Base-by-base conservation (phyloP, 2,329 filamentous ascomycete genomes). In the Ophiostoma montium region DNA sequence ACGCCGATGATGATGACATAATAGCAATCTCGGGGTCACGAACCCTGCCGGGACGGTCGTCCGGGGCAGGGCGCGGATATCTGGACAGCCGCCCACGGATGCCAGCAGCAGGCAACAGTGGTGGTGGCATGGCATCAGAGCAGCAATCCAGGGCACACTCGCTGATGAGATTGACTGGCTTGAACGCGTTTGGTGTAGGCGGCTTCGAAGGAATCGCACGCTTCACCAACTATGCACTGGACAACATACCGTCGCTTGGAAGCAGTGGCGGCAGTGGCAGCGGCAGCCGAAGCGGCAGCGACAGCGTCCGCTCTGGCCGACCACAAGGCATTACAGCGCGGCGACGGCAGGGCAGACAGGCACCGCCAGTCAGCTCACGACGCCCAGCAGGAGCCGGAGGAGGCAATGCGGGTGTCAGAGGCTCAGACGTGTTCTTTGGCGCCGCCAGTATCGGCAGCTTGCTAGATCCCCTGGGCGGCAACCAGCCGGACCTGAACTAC, bases 401-500 rank as follows among this genome's bases (percentile, higher is more conserved):
- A 27, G 8, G 23, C 23, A n/a, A n/a, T n/a, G 23, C 23, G 5
- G 23, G 23, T 8, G 23, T 27, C 5, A 4, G 23, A 4, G 23
- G 23, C 5, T 27, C 23, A 8, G 23, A 27, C 23, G 23, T 27
- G 23, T 27, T 27, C 8, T 27, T 27, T 8, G 23, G 23, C 8
- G 23, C 23, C 5, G 23, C 23, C 23, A 8, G 23, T 8, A 27
- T 27, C 5, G 23, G 23, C 23, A 27, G 8, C 23, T 27, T 27
- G 23, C 38, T 15, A n/a, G 12, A 60, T 43, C 59, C 62, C 39
- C 60, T 63, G 12, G 49, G 59, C 4, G 59, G 51, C 27, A 56
- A 63, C 52, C 38, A 47, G 23, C 39, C 39, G 8, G 39, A 42
- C 23, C 57, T 65, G 47, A 60, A 64, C 55, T 65, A 65, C 52